These are phyloP conservation scores for Cyclotella baltica DNA, from an alignment of 108 stramenopile genomes.

Conservation along the genomic window DNA sequence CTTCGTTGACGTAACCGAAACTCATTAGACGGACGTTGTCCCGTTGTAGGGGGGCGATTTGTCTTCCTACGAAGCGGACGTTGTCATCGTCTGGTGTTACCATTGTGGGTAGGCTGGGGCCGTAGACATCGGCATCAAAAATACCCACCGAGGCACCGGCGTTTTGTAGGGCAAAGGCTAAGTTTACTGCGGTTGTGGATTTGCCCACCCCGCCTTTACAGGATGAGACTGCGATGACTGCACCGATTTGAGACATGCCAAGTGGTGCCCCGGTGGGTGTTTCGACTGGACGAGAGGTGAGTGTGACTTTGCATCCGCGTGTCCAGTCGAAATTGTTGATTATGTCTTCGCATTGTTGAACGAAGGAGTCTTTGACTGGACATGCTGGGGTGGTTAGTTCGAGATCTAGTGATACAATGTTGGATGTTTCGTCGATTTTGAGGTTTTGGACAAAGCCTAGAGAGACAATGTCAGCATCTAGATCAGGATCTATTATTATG, in stretches of 20 bases:
- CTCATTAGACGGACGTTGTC: constrained; percentile 88
- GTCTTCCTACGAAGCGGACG: constrained; percentile 79
- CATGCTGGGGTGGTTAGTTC: constrained; percentile 83
- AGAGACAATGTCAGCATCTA: constrained; percentile 78
- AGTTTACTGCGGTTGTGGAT: constrained; percentile 95
- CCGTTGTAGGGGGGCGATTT: constrained; percentile 81
- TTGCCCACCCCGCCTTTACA: constrained; percentile 99
- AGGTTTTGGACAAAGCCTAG: constrained; percentile 81
- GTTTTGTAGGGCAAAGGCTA: constrained; percentile 89
- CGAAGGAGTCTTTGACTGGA: constrained; percentile 79
- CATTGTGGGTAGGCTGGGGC: constrained; percentile 92
- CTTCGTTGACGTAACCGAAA: constrained; percentile 90
- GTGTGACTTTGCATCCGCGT: constrained; percentile 55
- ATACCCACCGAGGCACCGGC: constrained; percentile 90
- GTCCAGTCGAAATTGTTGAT: constrained; percentile 65
- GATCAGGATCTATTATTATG: constrained; percentile 79
- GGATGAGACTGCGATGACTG: constrained; percentile 82
- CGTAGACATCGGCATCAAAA: constrained; percentile 97
- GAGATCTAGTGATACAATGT: constrained; percentile 71
- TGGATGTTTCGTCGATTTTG: constrained; percentile 53
- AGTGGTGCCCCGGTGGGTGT: constrained; percentile 51
- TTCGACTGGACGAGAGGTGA: constrained; percentile 67
- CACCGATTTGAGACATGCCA: constrained; percentile 80
- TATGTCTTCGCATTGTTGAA: constrained; percentile 64
- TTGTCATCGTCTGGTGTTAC: constrained; percentile 79